Evolutionary conservation across 768 basidiomycete species (phyloP).

Genomic region (Glaciozyma martinii): DNA sequence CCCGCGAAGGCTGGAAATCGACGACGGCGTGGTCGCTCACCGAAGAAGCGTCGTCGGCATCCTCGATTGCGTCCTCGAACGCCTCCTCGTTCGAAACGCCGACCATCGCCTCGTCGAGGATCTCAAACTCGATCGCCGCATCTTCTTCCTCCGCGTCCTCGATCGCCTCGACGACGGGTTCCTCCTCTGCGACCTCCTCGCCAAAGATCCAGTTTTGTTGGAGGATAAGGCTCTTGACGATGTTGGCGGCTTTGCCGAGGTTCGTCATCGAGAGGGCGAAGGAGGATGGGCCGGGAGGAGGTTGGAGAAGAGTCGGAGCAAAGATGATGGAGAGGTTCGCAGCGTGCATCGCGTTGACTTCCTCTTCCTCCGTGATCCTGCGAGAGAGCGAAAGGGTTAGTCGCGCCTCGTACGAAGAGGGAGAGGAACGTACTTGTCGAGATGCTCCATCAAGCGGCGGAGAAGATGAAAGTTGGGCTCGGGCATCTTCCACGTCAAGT

Average conservation of each 20-base stretch:
- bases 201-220: background rate
- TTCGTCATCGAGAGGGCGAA: conserved; percentile 21
- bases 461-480: conserved; percentile 28
- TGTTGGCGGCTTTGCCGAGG: conserved; percentile 23
- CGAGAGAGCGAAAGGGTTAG: background rate
- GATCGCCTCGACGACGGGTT: background rate
- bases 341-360: conserved; percentile 9
- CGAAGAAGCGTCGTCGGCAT: background rate
- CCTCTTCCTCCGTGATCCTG: background rate
- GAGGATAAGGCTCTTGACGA: conserved; percentile 12
- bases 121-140: background rate
- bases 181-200: background rate
- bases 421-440: conserved; percentile 3
- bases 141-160: background rate
- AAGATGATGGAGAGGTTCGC: conserved; percentile 8
- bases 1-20: background rate
- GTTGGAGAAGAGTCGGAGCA: conserved; percentile 1
- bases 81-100: background rate
- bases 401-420: background rate
- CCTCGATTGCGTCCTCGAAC: background rate
- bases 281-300: background rate
- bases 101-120: background rate
- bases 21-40: background rate
- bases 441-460: conserved; percentile 27
- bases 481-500: conserved; percentile 31